A percentile compares a stretch with the other conserved stretches of the same genome.
Conservation (phyloP, 176 grass and related monocot species). For the Oryza longistaminata region DNA sequence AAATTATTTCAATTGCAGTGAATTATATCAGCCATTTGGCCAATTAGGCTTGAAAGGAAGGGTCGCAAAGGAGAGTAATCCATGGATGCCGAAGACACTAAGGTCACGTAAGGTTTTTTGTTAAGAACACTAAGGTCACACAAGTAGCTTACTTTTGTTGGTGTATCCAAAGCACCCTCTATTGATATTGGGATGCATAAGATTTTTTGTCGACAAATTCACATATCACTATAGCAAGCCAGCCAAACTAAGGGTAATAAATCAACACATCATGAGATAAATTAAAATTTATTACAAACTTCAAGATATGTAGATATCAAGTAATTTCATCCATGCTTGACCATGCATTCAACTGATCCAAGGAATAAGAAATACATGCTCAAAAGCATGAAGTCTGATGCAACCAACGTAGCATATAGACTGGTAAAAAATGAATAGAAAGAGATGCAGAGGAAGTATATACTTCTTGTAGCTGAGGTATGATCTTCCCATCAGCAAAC, state of each 20-base stretch:
- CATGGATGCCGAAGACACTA: neutral
- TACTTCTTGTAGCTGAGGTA: constrained; percentile 85
- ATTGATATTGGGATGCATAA: neutral
- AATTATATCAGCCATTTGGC: neutral
- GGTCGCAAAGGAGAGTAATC: neutral
- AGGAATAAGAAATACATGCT: neutral
- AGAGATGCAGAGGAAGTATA: neutral
- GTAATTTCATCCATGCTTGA: neutral
- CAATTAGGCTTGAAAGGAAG: constrained; percentile 8
- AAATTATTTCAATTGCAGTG: neutral
- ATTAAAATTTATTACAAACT: neutral
- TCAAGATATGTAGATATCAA: neutral
- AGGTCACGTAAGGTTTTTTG: neutral
- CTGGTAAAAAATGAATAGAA: constrained; percentile 23
- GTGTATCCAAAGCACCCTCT: neutral
- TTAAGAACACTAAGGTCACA: neutral
- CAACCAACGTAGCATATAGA: neutral
- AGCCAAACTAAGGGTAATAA: neutral
- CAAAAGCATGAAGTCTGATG: neutral
- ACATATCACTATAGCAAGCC: neutral
- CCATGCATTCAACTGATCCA: neutral
- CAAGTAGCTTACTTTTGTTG: neutral
- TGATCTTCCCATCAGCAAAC: constrained; percentile 77
- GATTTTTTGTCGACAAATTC: neutral
- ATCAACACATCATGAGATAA: neutral